These are phyloP conservation scores for Seminavis robusta DNA, from an alignment of 108 stramenopile genomes.

Conservation along the genomic window DNA sequence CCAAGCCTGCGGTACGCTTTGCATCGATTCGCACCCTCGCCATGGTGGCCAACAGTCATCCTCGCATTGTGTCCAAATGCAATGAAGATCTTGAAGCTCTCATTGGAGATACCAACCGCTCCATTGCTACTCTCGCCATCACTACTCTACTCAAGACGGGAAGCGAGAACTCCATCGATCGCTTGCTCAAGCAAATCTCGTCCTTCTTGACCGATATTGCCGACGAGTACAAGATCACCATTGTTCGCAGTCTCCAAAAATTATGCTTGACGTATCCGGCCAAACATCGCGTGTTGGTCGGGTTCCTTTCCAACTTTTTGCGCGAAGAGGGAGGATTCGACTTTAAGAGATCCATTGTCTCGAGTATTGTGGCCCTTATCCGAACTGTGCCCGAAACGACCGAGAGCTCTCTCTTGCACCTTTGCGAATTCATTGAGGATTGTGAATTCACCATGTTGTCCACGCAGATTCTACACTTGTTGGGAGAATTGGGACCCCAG, in stretches of 20 bases:
- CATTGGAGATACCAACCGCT: slow-evolving; percentile 92
- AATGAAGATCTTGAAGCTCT: slow-evolving; percentile 98
- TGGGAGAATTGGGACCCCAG: slow-evolving; percentile 85
- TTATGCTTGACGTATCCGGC: slow-evolving; percentile 89
- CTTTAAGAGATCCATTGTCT: slow-evolving; percentile 90
- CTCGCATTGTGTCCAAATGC: slow-evolving; percentile 94
- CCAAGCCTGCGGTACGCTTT: slow-evolving; percentile 93
- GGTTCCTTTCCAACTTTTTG: slow-evolving; percentile 90
- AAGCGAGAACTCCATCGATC: slow-evolving; percentile 91
- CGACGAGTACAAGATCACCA: slow-evolving; percentile 98
- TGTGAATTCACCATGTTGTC: slow-evolving; percentile 92
- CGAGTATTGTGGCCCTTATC: slow-evolving; percentile 84
- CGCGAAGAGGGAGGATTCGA: slow-evolving; percentile 94
- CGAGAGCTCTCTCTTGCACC: slow-evolving; percentile 82
- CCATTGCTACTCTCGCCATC: slow-evolving; percentile 98
- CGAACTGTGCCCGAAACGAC: slow-evolving; percentile 83
- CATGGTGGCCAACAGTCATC: slow-evolving; percentile 86
- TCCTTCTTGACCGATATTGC: slow-evolving; percentile 97
- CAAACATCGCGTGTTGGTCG: slow-evolving; percentile 90
- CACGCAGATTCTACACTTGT: slow-evolving; percentile 83
- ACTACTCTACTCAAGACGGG: slow-evolving; percentile 99
- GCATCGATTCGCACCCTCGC: slow-evolving; percentile 95
- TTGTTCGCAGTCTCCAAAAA: slow-evolving; percentile 84
- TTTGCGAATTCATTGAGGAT: slow-evolving; percentile 98
- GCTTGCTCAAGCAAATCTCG: slow-evolving; percentile 96